Evolutionary conservation across 768 basidiomycete genomes (phyloP).

Genomic region (Serpula lacrymans): DNA sequence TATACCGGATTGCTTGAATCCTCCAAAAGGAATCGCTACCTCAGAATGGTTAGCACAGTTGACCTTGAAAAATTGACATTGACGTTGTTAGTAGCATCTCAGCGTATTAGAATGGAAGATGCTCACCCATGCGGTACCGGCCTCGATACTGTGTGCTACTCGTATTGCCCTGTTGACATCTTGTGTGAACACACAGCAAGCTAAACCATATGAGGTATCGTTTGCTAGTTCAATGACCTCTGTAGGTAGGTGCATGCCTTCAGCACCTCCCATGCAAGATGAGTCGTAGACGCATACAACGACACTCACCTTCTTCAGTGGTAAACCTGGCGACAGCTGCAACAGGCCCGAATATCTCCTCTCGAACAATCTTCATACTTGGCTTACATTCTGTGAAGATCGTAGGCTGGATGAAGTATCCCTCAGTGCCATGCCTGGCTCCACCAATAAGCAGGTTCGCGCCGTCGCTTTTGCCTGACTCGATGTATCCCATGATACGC

Average conservation of each 20-base stretch:
- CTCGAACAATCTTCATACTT: constrained; percentile 55
- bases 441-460: constrained; percentile 60
- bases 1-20: constrained; percentile 71
- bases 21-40: constrained; percentile 59
- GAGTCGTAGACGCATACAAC: neutral
- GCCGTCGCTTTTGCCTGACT: constrained; percentile 55
- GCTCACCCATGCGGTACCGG: constrained; percentile 37
- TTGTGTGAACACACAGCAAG: constrained; percentile 49
- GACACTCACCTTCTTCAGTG: constrained; percentile 40
- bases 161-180: constrained; percentile 42
- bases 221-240: constrained; percentile 41
- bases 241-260: constrained; percentile 4
- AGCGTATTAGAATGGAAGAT: neutral
- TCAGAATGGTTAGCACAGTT: constrained; percentile 43
- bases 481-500: constrained; percentile 62
- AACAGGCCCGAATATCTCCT: constrained; percentile 72
- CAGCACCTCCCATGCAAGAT: neutral
- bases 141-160: constrained; percentile 38
- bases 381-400: constrained; percentile 55
- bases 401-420: constrained; percentile 63
- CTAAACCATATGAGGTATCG: constrained; percentile 49
- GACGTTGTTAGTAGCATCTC: too few relatives aligned
- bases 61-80: constrained; percentile 34
- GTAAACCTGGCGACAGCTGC: constrained; percentile 67
- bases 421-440: constrained; percentile 47